Base-by-base conservation (phyloP, 2,329 filamentous ascomycete genomes). In the Graphium sp. region DNA sequence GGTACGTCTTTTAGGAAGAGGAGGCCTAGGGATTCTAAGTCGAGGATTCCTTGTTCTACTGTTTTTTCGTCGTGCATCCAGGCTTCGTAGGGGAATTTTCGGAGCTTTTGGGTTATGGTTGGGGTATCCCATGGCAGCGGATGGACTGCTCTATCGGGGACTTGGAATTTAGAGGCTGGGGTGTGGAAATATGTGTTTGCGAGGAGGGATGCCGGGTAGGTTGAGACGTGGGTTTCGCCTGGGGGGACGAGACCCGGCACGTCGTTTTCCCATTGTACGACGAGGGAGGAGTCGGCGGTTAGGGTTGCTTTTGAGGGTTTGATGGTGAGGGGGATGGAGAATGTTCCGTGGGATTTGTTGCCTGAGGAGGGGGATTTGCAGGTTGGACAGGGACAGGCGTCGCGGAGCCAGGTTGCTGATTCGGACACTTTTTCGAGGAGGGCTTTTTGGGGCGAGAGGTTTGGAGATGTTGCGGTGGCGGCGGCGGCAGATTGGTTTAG, bases 1-100 rank as follows among this genome's bases (percentile, higher is more conserved):
- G 87, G 85, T 5, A 93, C 75, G 34, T 70, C 66, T 27, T 66
- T 69, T 17, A 95, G 50, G 48, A 92, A 82, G 11, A 93, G 54
- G 1, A 95, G 55, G 1, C 89, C 89, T 28, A 74, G 64, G 18
- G 54, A 54, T 20, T 65, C 53, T 4, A 95, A 57, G 28, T 73
- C 62, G 9, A 56, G 49, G 30, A 93, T 55, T 3, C 69, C 74
- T 4, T 57, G 46, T 41, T 62, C 65, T 32, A 92, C 71, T 20
- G 44, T 41, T 1, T 56, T 56, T 1, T 49, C 42, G 26, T 67
- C 68, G 12, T 53, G 43, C 60, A 91, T 76, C 51, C 83, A 94
- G 22, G 74, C 69, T 0, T 68, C 43, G 49, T 78, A 93, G 30
- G 71, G 58, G 24, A 89, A 56, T 49, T 65, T 71, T 27, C 56